phyloP scores from a whole-genome alignment of 225 moss, liverwort and hornwort species.

The Rhytidiadelphus loreus region DNA sequence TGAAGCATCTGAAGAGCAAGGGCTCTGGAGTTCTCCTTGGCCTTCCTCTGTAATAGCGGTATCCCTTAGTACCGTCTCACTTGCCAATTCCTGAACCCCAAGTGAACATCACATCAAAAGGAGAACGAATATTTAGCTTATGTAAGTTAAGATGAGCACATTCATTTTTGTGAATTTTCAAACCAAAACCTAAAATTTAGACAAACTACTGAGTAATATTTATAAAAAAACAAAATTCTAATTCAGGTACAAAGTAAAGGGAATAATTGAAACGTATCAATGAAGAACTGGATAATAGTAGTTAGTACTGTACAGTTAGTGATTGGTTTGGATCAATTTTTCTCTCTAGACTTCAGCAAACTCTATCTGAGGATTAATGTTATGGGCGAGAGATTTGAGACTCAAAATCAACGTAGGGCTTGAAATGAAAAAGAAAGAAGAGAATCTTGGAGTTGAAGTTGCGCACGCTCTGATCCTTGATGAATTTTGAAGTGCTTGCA shows the following conservation, averaged over 20 bases:
- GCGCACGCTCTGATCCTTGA: background rate
- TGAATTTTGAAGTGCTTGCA: background rate
- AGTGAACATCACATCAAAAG: background rate
- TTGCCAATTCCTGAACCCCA: background rate
- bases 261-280: background rate
- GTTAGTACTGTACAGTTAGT: background rate
- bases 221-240: background rate
- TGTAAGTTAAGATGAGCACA: background rate
- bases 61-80: background rate
- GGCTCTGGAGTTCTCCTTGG: background rate
- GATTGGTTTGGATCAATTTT: background rate
- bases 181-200: background rate
- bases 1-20: conserved; percentile 9
- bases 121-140: background rate
- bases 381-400: too few species aligned
- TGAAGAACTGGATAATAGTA: background rate
- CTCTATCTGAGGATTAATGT: background rate
- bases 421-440: background rate
- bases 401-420: background rate
- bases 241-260: background rate
- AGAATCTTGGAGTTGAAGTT: background rate
- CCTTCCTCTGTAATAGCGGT: background rate
- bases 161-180: background rate
- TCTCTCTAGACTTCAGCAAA: background rate
- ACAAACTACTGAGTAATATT: background rate